A percentile compares a stretch with the other conserved stretches of the same genome.
These are phyloP conservation scores for Aspergillus glaucus DNA, from an alignment of 2,329 filamentous ascomycete genomes.

Conservation along the genomic window DNA sequence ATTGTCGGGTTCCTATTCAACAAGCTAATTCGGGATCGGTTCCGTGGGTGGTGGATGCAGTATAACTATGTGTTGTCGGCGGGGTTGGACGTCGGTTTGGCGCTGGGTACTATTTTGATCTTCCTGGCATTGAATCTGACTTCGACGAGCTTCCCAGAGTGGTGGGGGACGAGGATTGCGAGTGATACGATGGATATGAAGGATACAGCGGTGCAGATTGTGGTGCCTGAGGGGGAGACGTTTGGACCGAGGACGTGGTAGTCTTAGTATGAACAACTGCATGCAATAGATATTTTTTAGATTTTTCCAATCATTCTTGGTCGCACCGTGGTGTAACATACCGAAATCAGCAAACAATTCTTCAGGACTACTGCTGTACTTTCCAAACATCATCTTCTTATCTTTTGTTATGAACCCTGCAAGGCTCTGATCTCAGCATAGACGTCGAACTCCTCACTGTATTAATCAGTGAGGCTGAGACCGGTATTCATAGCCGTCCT, in stretches of 20 bases:
- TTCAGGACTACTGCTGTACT: too few species aligned
- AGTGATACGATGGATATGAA: conserved; percentile 56
- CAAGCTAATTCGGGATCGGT: conserved; percentile 58
- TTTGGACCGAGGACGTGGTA: conserved; percentile 51
- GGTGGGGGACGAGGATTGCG: conserved; percentile 63
- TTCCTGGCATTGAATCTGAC: conserved; percentile 64
- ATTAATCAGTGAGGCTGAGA: too few species aligned
- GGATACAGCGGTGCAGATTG: conserved; percentile 53
- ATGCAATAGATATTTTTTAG: too few species aligned
- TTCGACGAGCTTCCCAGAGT: conserved; percentile 48
- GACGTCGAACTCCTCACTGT: too few species aligned
- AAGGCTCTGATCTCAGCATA: too few species aligned
- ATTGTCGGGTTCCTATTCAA: conserved; percentile 63
- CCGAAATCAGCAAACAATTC: too few species aligned
- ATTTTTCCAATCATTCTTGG: too few species aligned
- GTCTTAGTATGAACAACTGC: neutral
- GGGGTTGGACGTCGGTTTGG: conserved; percentile 62
- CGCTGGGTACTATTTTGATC: conserved; percentile 61
- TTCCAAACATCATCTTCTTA: too few species aligned
- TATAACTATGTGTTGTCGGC: conserved; percentile 73
- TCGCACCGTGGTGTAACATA: too few species aligned
- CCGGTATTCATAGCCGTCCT: too few species aligned
- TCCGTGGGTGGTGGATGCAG: conserved; percentile 67
- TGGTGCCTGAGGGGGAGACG: conserved; percentile 48
- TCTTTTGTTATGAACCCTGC: too few species aligned